A percentile compares a stretch with the other conserved stretches of the same genome.
phyloP scores from a whole-genome alignment of 1,284 basidiomycete species.

The Irpex sp. region DNA sequence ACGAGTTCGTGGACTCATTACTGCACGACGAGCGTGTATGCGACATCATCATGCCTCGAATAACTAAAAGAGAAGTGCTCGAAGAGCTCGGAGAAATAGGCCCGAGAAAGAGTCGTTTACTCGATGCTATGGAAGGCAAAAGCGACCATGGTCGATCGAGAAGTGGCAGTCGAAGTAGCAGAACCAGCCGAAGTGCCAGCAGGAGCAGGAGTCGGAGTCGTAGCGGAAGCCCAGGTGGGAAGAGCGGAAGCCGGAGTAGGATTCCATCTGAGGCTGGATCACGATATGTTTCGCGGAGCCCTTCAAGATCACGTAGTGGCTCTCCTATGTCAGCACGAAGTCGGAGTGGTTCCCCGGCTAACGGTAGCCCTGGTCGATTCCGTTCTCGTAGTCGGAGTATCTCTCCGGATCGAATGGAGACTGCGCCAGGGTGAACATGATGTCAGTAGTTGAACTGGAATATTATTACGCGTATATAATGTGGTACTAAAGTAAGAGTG shows the following conservation, averaged over 20 bases:
- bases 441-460: neutral
- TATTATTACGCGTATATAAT: neutral
- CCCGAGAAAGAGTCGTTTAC: slow-evolving; percentile 72
- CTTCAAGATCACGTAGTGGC: slow-evolving; percentile 43
- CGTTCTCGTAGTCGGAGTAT: slow-evolving; percentile 24
- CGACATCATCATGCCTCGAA: slow-evolving; percentile 91
- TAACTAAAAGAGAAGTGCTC: slow-evolving; percentile 80
- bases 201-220: slow-evolving; percentile 22
- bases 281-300: slow-evolving; percentile 61
- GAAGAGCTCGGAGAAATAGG: slow-evolving; percentile 91
- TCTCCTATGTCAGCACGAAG: slow-evolving; percentile 47
- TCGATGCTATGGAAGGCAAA: slow-evolving; percentile 77
- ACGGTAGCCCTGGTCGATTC: slow-evolving; percentile 22
- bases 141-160: slow-evolving; percentile 40
- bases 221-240: slow-evolving; percentile 28
- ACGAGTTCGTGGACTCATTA: slow-evolving; percentile 87
- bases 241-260: slow-evolving; percentile 26
- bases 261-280: slow-evolving; percentile 43
- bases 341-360: slow-evolving; percentile 56
- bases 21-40: slow-evolving; percentile 90
- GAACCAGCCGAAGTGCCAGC: slow-evolving; percentile 1
- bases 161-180: slow-evolving; percentile 23
- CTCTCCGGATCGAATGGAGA: slow-evolving; percentile 18
- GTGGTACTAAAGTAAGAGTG: neutral
- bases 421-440: slow-evolving; percentile 1